phyloP scores from a whole-genome alignment of 345 rosid genomes.

The Pugionium dolabratum region DNA sequence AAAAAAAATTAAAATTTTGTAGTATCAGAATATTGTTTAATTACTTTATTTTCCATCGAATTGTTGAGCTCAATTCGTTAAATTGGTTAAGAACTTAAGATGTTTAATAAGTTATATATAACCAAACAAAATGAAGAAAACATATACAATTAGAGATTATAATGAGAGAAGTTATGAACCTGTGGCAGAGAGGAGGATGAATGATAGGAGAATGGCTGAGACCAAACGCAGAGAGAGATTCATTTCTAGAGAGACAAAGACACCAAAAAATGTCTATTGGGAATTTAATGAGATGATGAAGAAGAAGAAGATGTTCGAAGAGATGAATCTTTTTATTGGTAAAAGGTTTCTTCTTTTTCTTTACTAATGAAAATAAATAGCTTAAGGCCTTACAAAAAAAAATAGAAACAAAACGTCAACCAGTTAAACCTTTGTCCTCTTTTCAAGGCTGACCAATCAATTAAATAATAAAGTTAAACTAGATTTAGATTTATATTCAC shows the following conservation, averaged over 20 bases:
- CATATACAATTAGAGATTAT: neutral
- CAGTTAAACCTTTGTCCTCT: conserved; percentile 5
- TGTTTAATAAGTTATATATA: too few species aligned
- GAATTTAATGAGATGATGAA: neutral
- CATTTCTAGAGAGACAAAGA: conserved; percentile 26
- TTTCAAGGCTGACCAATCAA: conserved; percentile 15
- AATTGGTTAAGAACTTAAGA: too few species aligned
- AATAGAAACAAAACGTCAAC: conserved; percentile 33
- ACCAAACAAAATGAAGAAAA: too few species aligned
- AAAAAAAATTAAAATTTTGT: too few species aligned
- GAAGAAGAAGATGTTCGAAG: neutral
- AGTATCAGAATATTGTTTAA: too few species aligned
- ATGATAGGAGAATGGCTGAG: conserved; percentile 30
- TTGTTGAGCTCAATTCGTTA: too few species aligned
- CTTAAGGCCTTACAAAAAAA: conserved; percentile 22
- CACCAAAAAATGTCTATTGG: neutral
- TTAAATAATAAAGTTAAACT: conserved; percentile 3
- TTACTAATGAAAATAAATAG: neutral
- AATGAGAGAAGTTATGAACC: conserved; percentile 27
- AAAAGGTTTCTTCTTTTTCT: neutral
- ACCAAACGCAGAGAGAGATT: conserved; percentile 36
- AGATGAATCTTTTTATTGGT: neutral
- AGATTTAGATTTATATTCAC: too few species aligned
- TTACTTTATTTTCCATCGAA: too few species aligned
- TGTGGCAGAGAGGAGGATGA: conserved; percentile 35